A percentile compares a stretch with the other conserved stretches of the same genome.
These are phyloP conservation scores for Starmera pachycereana DNA, from an alignment of 805 yeast species.

Conservation along the genomic window DNA sequence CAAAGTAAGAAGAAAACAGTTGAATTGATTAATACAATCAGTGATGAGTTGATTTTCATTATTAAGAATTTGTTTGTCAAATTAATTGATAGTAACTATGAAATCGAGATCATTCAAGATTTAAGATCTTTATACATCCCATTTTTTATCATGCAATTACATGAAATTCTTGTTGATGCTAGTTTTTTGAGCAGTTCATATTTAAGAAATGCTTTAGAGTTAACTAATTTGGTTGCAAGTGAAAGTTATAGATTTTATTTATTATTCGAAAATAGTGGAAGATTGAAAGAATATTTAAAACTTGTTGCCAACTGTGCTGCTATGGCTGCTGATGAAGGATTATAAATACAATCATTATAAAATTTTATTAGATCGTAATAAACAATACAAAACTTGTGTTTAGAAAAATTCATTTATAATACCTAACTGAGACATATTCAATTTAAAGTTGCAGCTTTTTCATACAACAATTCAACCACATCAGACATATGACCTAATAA, in stretches of 20 bases:
- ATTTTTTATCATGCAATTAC: conserved; percentile 53
- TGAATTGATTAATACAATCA: conserved; percentile 21
- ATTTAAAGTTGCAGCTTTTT: conserved; percentile 81
- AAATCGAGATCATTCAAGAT: conserved; percentile 33
- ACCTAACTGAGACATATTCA: conserved; percentile 19
- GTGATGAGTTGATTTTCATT: conserved; percentile 16
- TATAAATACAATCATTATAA: conserved; percentile 1
- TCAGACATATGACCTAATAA: conserved; percentile 78
- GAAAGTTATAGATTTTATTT: conserved; percentile 51
- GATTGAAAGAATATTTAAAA: conserved; percentile 41
- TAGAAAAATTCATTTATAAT: no score
- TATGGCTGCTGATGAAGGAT: conserved; percentile 35
- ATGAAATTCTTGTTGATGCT: conserved; percentile 42
- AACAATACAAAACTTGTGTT: no score
- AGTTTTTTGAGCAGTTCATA: conserved; percentile 24
- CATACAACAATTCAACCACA: conserved; percentile 86
- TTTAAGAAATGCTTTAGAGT: conserved; percentile 43
- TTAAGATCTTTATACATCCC: conserved; percentile 68
- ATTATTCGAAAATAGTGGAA: conserved; percentile 48
- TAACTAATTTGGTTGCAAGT: conserved; percentile 58
- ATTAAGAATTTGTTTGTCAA: conserved; percentile 22
- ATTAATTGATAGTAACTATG: conserved; percentile 20
- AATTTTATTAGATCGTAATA: no score
- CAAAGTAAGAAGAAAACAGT: conserved; percentile 4
- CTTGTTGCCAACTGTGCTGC: conserved; percentile 50